Evolutionary conservation across 2,329 filamentous ascomycete genomes (phyloP), one percentile per base, ranked within the genome.

Genomic region (Phaeosphaeria sp.): DNA sequence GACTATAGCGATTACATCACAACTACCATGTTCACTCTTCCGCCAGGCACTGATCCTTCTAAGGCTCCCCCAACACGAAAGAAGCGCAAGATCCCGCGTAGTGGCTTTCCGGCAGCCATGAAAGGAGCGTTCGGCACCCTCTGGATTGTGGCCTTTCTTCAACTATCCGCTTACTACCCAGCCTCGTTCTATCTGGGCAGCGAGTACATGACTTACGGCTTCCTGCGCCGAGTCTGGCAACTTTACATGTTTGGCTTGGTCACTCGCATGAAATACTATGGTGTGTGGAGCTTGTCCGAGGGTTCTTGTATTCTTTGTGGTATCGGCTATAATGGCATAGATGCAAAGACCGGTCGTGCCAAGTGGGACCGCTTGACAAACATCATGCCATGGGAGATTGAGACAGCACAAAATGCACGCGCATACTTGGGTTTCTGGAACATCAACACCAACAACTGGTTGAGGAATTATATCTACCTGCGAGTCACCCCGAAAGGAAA

Each of bases 391-490:
- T 89, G 88, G 84, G 87, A 86, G 2, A 91, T 99, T 25, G 95
- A 99, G 79, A 84, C 87, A 0, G 95, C 94, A 0, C 93, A 97
- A 78, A 99, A 98, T 75, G 91, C 91, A n/a, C 89, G 94, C 53
- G 93, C 87, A 1, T 98, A 95, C 70, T 84, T 99, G 2, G 94
- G 89, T 49, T 90, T 88, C 71, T 99, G 95, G 95, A 99, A 99
- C 77, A 97, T 97, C 81, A 98, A 98, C 78, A 99, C 95, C 13
- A 99, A 97, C 77, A 88, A 92, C 71, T 99, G 95, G 95, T 82
- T 99, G 60, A 87, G 93, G 47, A 97, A 98, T 77, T 99, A 97
- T 73, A 85, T 99, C 67, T 99, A 98, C 74, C 84, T 99, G 48
- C 89, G 95, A 22, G 95, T 99, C 2, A 99, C 95, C 0, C 95